Conservation (phyloP, 306 rosid genomes). For the Castanea sativa region DNA sequence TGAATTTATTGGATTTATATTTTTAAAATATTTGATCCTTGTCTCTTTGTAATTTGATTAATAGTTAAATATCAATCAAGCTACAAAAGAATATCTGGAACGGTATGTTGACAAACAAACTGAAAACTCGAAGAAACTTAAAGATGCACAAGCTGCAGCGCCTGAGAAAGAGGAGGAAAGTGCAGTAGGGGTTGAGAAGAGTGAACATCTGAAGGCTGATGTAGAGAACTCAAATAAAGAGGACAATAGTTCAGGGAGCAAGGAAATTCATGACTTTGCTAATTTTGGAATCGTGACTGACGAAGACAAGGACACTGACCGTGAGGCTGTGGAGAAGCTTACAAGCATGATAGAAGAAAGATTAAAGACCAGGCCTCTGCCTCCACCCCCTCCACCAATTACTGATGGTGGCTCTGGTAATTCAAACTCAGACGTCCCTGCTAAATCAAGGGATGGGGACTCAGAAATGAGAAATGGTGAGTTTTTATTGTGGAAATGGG, state of each 20-base stretch:
- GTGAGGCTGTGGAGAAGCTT: conserved; percentile 64
- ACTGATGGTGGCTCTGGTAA: conserved; percentile 48
- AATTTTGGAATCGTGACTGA: conserved; percentile 77
- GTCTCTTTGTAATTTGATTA: conserved; percentile 17
- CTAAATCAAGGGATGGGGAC: conserved; percentile 77
- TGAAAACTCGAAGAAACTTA: conserved; percentile 59
- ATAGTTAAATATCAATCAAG: conserved; percentile 76
- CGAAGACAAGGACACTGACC: conserved; percentile 85
- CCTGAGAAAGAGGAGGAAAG: conserved; percentile 51
- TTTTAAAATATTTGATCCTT: conserved; percentile 12
- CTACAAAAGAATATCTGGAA: conserved; percentile 65
- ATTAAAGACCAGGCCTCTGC: conserved; percentile 76
- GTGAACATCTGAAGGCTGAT: conserved; percentile 45
- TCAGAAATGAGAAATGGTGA: conserved; percentile 68
- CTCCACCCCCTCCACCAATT: conserved; percentile 68
- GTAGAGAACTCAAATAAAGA: conserved; percentile 55
- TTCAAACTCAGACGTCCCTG: conserved; percentile 46
- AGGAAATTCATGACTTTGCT: conserved; percentile 53
- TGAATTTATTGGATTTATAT: conserved; percentile 1
- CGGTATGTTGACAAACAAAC: conserved; percentile 63
- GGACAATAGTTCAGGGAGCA: conserved; percentile 51
- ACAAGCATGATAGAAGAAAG: conserved; percentile 82
- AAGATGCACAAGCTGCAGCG: conserved; percentile 47
- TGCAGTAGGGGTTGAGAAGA: conserved; percentile 41
- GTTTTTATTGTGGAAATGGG: conserved; percentile 23